Conservation (phyloP, 805 yeast species). For the fission yeast (Schizosaccharomyces pombe) region ASM294v3 CU329670.1:4421501-4422000, state of each 20-base stretch:
- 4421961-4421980: too few relatives aligned
- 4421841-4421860: background rate
- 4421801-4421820: background rate
- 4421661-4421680: slow-evolving; percentile 7
- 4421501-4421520: too few relatives aligned
- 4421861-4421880: background rate
- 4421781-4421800: background rate
- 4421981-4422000: too few relatives aligned
- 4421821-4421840: background rate
- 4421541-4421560: too few relatives aligned
- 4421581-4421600: too few relatives aligned
- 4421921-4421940: background rate
- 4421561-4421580: too few relatives aligned
- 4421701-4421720: background rate
- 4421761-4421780: background rate
- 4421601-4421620: background rate
- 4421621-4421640: slow-evolving; percentile 5
- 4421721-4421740: background rate
- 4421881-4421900: background rate
- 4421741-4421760: background rate
- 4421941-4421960: too few relatives aligned
- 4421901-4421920: background rate
- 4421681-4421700: background rate
- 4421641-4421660: slow-evolving; percentile 18
- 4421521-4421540: too few relatives aligned